phyloP scores from a whole-genome alignment of 140 eudicot species.

The Senecio squalidus region DNA sequence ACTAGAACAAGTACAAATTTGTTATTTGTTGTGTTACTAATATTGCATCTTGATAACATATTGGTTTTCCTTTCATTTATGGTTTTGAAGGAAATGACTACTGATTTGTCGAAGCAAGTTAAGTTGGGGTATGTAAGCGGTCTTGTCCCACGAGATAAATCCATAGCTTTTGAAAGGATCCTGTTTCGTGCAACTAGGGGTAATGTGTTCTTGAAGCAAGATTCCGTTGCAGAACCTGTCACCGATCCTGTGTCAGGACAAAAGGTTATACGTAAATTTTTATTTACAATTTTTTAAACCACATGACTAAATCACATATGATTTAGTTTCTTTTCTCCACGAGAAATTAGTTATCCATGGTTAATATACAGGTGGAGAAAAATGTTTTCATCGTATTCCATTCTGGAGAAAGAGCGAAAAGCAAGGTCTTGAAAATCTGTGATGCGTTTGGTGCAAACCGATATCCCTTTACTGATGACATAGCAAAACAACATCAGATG shows the following conservation, averaged over 20 bases:
- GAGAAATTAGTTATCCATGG: constrained; percentile 10
- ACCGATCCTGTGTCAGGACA: constrained; percentile 73
- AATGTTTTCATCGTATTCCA: constrained; percentile 80
- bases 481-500: constrained; percentile 61
- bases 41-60: background rate
- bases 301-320: background rate
- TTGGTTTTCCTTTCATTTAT: background rate
- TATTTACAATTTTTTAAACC: background rate
- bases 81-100: constrained; percentile 48
- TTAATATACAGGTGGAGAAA: constrained; percentile 67
- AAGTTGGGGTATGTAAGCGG: constrained; percentile 78
- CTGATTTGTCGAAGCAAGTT: constrained; percentile 62
- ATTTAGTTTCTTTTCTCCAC: constrained; percentile 1
- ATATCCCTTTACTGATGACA: constrained; percentile 80
- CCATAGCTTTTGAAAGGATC: constrained; percentile 80
- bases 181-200: constrained; percentile 92
- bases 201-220: constrained; percentile 76
- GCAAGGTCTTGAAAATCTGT: constrained; percentile 75
- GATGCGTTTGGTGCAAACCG: constrained; percentile 97
- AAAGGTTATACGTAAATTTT: constrained; percentile 46
- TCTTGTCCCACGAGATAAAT: constrained; percentile 68
- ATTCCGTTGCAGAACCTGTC: constrained; percentile 48
- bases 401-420: constrained; percentile 88
- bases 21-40: background rate
- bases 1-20: constrained; percentile 61